Conservation (phyloP, 176 grass and related monocot species). For the Thinopyrum elongatum region DNA sequence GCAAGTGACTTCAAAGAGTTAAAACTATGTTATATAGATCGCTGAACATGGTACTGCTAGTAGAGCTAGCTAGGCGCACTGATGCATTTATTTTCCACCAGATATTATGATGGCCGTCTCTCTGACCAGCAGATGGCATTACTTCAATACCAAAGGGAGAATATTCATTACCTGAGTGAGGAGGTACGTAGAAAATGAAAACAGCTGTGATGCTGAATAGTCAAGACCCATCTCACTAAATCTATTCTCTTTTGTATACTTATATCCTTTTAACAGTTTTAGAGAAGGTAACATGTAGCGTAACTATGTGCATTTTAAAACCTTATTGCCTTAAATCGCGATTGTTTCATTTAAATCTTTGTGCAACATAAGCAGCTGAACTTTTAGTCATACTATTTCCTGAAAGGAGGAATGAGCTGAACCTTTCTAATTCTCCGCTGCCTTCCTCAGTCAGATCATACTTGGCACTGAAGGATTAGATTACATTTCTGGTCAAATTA, state of each 20-base stretch:
- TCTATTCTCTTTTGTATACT: slow-evolving; percentile 11
- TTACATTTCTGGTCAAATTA: slow-evolving; percentile 8
- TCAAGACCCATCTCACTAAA: slow-evolving; percentile 15
- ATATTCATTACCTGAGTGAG: slow-evolving; percentile 97
- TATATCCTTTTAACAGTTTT: not conserved
- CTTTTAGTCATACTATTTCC: not conserved
- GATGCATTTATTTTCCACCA: slow-evolving; percentile 18
- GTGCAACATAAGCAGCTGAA: not conserved
- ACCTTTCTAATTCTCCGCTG: not conserved
- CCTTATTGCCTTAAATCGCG: not conserved
- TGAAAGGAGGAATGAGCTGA: slow-evolving; percentile 1
- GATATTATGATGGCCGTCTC: slow-evolving; percentile 83
- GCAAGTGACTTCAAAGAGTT: not conserved
- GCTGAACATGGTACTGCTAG: not conserved
- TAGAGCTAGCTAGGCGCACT: not conserved
- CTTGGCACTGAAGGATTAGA: not conserved
- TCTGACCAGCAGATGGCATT: slow-evolving; percentile 99
- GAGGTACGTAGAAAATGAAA: slow-evolving; percentile 57
- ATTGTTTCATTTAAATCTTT: not conserved
- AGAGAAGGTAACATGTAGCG: not conserved
- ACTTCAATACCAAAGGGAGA: slow-evolving; percentile 97
- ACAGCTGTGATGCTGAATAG: not conserved
- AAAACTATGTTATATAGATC: not conserved
- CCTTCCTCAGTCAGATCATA: not conserved
- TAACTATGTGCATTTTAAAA: not conserved